These are phyloP conservation scores for Populus hybrid DNA, from an alignment of 441 rosid species.

Conservation along the genomic window DNA sequence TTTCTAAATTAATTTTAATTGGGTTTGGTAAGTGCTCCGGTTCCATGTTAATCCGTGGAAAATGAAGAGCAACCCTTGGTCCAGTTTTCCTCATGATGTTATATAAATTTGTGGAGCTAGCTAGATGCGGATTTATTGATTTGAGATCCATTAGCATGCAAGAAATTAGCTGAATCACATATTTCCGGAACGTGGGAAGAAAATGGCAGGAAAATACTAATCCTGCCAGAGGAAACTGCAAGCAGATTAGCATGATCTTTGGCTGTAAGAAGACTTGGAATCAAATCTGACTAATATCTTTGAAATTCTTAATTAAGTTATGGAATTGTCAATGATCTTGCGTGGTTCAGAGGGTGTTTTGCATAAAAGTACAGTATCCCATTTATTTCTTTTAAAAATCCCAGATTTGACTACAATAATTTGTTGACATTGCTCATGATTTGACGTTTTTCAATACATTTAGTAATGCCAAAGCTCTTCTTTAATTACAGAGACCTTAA, in stretches of 20 bases:
- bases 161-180: background rate
- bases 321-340: slow-evolving; percentile 13
- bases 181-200: slow-evolving; percentile 8
- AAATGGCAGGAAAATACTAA: background rate
- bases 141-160: background rate
- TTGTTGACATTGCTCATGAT: background rate
- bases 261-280: background rate
- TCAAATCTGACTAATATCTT: background rate
- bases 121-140: background rate
- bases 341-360: background rate
- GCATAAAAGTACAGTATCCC: background rate
- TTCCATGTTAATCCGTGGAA: background rate
- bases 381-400: background rate
- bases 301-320: background rate
- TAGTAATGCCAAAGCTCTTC: slow-evolving; percentile 3
- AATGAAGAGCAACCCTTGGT: background rate
- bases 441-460: background rate
- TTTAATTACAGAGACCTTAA: background rate
- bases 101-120: background rate
- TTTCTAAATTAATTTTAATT: background rate
- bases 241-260: background rate
- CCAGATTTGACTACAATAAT: background rate
- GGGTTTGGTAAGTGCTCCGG: background rate
- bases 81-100: background rate
- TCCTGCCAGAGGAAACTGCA: background rate